phyloP scores from a whole-genome alignment of 352 stramenopile species.

The Chrysophaeum taylorii region DNA sequence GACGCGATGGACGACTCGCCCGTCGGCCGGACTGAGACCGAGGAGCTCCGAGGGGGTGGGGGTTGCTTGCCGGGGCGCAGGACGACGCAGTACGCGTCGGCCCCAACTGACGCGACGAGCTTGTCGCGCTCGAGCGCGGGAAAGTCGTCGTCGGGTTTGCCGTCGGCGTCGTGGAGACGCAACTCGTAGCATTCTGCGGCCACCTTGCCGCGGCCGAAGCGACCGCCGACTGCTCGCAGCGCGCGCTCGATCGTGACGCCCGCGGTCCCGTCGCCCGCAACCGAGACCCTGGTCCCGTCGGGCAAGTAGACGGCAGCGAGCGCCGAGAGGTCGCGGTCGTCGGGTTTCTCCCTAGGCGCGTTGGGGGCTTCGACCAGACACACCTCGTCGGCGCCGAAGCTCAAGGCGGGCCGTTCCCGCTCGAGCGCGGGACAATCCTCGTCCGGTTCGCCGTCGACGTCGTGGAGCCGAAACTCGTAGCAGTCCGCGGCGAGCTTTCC shows the following conservation, averaged over 20 bases:
- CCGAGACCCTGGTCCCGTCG: not conserved
- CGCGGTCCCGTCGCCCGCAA: not conserved
- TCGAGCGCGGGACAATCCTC: conserved; percentile 20
- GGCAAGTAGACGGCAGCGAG: conserved; percentile 6
- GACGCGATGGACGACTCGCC: too few species aligned
- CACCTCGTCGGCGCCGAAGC: conserved; percentile 11
- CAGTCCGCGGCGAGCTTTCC: not conserved
- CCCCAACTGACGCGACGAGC: not conserved
- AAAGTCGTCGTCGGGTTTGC: conserved; percentile 20
- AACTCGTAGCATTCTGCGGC: conserved; percentile 2
- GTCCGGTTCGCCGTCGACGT: conserved; percentile 19
- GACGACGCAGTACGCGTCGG: not conserved
- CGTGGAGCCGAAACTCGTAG: conserved; percentile 15
- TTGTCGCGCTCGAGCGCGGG: conserved; percentile 12
- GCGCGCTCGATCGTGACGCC: not conserved
- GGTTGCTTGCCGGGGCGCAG: too few species aligned
- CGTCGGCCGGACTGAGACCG: too few species aligned
- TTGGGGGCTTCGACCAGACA: not conserved
- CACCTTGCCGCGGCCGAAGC: too few species aligned
- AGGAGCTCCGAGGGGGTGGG: too few species aligned
- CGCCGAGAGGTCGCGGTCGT: conserved; percentile 7
- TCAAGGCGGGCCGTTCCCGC: not conserved
- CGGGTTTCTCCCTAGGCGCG: not conserved
- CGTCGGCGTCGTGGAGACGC: conserved; percentile 19
- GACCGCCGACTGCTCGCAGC: not conserved